Evolutionary conservation across 2,329 filamentous ascomycete species (phyloP).

Genomic region (Metarhizium album): DNA sequence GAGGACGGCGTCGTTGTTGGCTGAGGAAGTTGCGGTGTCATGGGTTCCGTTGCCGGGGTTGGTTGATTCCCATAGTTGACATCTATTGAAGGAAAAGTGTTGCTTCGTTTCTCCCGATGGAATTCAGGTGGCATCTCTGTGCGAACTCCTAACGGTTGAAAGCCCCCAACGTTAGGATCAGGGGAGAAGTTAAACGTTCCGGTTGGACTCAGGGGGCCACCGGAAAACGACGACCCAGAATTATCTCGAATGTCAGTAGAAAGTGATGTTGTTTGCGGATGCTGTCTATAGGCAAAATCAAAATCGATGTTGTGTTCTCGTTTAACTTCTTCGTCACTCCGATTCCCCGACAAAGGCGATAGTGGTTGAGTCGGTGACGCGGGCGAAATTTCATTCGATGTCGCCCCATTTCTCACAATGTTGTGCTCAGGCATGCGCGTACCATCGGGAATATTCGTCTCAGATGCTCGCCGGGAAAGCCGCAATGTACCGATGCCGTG

Average conservation of each 20-base stretch:
- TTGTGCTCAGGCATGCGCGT: slow-evolving; percentile 35
- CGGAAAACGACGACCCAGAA: slow-evolving; percentile 54
- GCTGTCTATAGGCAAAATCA: slow-evolving; percentile 21
- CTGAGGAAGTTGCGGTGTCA: slow-evolving; percentile 39
- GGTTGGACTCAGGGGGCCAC: slow-evolving; percentile 60
- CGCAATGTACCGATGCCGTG: slow-evolving; percentile 47
- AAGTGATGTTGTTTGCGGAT: slow-evolving; percentile 23
- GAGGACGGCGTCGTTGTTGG: slow-evolving; percentile 37
- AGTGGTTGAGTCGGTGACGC: slow-evolving; percentile 56
- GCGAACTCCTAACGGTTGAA: slow-evolving; percentile 31
- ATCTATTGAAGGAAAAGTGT: slow-evolving; percentile 70
- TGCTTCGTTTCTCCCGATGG: slow-evolving; percentile 61
- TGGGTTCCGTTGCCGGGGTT: slow-evolving; percentile 23
- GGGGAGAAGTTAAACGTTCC: slow-evolving; percentile 68
- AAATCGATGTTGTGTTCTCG: slow-evolving; percentile 23
- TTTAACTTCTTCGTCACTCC: slow-evolving; percentile 60
- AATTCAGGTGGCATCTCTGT: slow-evolving; percentile 36
- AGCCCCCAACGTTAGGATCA: slow-evolving; percentile 58
- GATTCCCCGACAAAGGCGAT: slow-evolving; percentile 59
- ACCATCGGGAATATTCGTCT: slow-evolving; percentile 61
- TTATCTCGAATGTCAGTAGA: slow-evolving; percentile 20
- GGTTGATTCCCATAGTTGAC: slow-evolving; percentile 44
- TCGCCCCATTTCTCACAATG: slow-evolving; percentile 22
- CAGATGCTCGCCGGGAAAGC: slow-evolving; percentile 46
- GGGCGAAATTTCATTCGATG: slow-evolving; percentile 54